phyloP scores from a whole-genome alignment of 108 stramenopile genomes.

The Pseudonitzschia delicatissima region DNA sequence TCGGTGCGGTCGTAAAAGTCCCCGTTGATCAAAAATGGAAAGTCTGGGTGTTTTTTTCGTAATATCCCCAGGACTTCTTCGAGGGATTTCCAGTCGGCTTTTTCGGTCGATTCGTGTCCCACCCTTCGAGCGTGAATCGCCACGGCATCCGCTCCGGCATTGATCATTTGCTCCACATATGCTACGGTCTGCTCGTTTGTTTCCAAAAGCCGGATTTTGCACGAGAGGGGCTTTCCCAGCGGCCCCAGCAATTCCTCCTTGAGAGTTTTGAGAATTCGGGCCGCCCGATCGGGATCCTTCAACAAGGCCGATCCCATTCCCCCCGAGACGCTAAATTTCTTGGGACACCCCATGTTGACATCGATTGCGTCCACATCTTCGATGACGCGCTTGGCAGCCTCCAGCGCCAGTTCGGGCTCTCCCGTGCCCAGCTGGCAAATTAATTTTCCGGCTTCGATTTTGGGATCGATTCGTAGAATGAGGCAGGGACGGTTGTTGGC shows the following conservation, averaged over 20 bases:
- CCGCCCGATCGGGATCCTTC: conserved; percentile 65
- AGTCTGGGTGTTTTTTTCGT: conserved; percentile 35
- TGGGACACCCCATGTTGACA: conserved; percentile 99
- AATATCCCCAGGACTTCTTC: conserved; percentile 65
- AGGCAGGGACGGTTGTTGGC: conserved; percentile 53
- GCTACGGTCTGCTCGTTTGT: conserved; percentile 74
- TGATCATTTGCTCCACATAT: conserved; percentile 71
- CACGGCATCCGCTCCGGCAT: conserved; percentile 92
- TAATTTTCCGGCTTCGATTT: conserved; percentile 65
- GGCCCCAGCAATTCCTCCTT: conserved; percentile 21
- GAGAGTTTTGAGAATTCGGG: conserved; percentile 64
- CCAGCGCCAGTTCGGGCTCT: conserved; percentile 71
- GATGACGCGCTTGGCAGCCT: conserved; percentile 74
- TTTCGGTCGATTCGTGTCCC: conserved; percentile 53
- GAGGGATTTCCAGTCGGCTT: conserved; percentile 81
- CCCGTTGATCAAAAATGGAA: conserved; percentile 87
- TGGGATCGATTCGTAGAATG: conserved; percentile 69
- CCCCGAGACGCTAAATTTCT: conserved; percentile 88
- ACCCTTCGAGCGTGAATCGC: conserved; percentile 86
- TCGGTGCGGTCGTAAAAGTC: conserved; percentile 90
- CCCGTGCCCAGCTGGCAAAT: conserved; percentile 95
- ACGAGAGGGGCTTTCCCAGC: conserved; percentile 72
- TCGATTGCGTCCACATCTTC: conserved; percentile 89
- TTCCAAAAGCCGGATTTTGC: conserved; percentile 92
- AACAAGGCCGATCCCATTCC: conserved; percentile 96